Percentiles rank a stretch among this genome's conserved stretches.
phyloP scores from a whole-genome alignment of 2,329 filamentous ascomycete species.

The Esteya vermicola region DNA sequence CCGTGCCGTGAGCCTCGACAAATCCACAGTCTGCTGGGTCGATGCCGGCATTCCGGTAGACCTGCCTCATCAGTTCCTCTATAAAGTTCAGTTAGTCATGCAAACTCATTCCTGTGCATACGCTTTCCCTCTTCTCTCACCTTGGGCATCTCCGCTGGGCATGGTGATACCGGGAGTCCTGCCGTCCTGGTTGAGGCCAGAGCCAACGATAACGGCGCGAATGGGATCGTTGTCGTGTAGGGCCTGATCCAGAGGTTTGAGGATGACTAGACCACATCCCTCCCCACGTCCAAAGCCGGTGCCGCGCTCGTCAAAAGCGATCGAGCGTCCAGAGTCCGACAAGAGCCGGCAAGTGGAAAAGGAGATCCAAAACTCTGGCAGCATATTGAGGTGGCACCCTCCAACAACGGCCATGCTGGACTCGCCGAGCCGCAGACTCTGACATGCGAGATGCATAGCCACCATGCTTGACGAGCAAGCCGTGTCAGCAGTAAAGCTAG shows the following conservation, averaged over 20 bases:
- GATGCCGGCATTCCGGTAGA: conserved; percentile 17
- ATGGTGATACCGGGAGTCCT: conserved; percentile 22
- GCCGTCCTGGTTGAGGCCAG: conserved; percentile 24
- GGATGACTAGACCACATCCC: conserved; percentile 22
- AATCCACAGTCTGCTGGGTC: conserved; percentile 10
- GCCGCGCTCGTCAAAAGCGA: conserved; percentile 23
- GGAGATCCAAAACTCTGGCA: conserved; percentile 10
- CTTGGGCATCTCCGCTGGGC: no score
- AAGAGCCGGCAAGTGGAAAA: conserved; percentile 2
- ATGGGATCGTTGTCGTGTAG: conserved; percentile 11
- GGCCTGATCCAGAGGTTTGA: conserved; percentile 24
- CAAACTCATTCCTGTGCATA: no score
- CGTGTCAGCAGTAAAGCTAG: conserved; percentile 22
- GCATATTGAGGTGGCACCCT: conserved; percentile 16
- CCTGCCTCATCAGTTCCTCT: conserved; percentile 16
- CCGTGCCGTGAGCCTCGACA: conserved; percentile 26
- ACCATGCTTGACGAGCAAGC: conserved; percentile 23
- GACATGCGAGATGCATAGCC: conserved; percentile 16
- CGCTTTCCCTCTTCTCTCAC: no score
- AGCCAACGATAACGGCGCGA: conserved; percentile 18
- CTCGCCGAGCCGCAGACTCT: conserved; percentile 14
- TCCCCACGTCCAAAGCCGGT: conserved; percentile 33
- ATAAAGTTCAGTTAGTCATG: no score
- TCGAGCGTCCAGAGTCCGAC: conserved; percentile 12
- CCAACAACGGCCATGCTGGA: conserved; percentile 16